phyloP scores from a whole-genome alignment of 352 stramenopile species.

The Globisporangium paddicum region DNA sequence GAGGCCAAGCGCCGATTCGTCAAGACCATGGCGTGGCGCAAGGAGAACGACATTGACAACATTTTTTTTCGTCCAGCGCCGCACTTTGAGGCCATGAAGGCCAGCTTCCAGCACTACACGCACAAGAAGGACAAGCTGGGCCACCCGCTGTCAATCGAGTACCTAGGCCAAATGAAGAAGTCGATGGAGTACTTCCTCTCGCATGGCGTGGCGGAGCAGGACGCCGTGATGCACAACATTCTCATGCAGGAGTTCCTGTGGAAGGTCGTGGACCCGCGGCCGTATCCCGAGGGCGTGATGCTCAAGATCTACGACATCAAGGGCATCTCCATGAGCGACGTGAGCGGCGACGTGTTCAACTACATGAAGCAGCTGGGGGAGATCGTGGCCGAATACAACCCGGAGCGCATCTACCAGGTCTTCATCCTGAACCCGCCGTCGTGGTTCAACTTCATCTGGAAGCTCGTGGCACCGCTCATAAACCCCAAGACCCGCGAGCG shows the following conservation, averaged over 20 bases:
- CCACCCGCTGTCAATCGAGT: slow-evolving; percentile 52
- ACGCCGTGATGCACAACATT: slow-evolving; percentile 60
- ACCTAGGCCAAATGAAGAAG: slow-evolving; percentile 56
- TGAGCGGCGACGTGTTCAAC: slow-evolving; percentile 59
- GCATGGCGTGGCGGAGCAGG: slow-evolving; percentile 48
- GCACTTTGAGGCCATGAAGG: slow-evolving; percentile 62
- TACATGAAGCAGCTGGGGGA: slow-evolving; percentile 68
- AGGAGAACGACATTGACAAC: slow-evolving; percentile 64
- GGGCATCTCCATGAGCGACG: slow-evolving; percentile 68
- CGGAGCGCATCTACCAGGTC: slow-evolving; percentile 63
- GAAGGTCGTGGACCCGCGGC: slow-evolving; percentile 56
- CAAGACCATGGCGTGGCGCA: slow-evolving; percentile 59
- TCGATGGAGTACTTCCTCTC: slow-evolving; percentile 49
- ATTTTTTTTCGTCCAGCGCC: slow-evolving; percentile 52
- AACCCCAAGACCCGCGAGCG: slow-evolving; percentile 71
- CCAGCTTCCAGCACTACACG: slow-evolving; percentile 47
- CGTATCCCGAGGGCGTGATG: slow-evolving; percentile 56
- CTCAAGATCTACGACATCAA: slow-evolving; percentile 75
- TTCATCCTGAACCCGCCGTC: slow-evolving; percentile 70
- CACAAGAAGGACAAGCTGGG: slow-evolving; percentile 68
- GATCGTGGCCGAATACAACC: slow-evolving; percentile 65
- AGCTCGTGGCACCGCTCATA: slow-evolving; percentile 63
- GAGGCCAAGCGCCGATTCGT: slow-evolving; percentile 61
- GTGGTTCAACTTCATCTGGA: slow-evolving; percentile 83
- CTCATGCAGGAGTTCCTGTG: slow-evolving; percentile 69